Conservation (phyloP, 2,329 filamentous ascomycete species). For the Neofusicoccum kwambonambiense region DNA sequence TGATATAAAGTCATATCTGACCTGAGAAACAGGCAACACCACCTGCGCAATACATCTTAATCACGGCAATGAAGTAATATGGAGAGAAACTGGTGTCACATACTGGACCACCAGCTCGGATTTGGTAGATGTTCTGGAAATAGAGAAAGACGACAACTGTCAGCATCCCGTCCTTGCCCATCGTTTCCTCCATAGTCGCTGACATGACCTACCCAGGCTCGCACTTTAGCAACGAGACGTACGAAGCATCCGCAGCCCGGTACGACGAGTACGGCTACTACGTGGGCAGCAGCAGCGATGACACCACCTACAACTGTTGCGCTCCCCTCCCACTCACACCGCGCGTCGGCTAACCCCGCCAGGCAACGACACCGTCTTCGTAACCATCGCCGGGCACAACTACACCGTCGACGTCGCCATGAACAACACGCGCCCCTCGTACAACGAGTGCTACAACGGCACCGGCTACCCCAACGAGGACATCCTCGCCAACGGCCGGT, state of each 20-base stretch:
- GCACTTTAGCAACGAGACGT: not conserved
- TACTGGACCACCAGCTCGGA: no score
- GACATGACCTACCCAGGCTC: not conserved
- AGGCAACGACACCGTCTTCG: conserved; percentile 23
- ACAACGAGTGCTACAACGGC: not conserved
- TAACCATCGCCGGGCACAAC: conserved; percentile 19
- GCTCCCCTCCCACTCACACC: not conserved
- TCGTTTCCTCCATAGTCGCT: not conserved
- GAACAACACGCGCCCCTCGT: conserved; percentile 22
- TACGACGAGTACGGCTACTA: not conserved
- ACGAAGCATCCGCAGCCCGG: not conserved
- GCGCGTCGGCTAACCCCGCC: not conserved
- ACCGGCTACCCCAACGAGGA: not conserved
- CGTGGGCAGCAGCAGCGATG: not conserved
- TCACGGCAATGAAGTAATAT: not conserved
- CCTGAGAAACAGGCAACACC: not conserved
- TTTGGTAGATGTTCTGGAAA: not conserved
- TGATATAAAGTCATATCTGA: no score
- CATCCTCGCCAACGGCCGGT: conserved; percentile 23
- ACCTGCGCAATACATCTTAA: not conserved
- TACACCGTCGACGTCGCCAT: not conserved
- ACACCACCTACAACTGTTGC: not conserved
- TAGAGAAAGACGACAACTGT: not conserved
- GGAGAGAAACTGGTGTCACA: not conserved
- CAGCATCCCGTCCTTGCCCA: not conserved